Percentiles rank a stretch among this genome's conserved stretches.
These are phyloP conservation scores for Globisporangium apiculatum DNA, from an alignment of 352 stramenopile genomes.

Conservation along the genomic window DNA sequence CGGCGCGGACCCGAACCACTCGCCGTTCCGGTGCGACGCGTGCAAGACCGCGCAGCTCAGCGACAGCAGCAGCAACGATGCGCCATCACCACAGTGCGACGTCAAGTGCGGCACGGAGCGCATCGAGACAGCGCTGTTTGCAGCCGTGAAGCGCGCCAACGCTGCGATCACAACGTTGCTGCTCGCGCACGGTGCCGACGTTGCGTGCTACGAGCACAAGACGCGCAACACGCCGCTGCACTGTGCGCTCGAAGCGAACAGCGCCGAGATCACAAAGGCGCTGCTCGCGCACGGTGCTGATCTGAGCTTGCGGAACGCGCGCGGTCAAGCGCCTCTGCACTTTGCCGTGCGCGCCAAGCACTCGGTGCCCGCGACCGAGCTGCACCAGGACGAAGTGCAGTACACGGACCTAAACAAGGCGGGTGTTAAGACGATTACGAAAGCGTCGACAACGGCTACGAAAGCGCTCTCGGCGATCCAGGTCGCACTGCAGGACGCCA, in stretches of 20 bases:
- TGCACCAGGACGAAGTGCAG: constrained; percentile 43
- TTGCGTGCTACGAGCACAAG: constrained; percentile 31
- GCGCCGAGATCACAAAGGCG: constrained; percentile 25
- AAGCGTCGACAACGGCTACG: not conserved
- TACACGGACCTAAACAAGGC: constrained; percentile 24
- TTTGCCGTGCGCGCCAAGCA: constrained; percentile 34
- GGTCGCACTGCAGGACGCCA: constrained; percentile 39
- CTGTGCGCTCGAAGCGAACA: constrained; percentile 33
- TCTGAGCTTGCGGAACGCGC: constrained; percentile 30
- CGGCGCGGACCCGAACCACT: constrained; percentile 44
- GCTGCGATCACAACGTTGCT: constrained; percentile 28
- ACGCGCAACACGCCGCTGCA: constrained; percentile 43
- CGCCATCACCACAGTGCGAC: constrained; percentile 14
- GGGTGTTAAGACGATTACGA: not conserved
- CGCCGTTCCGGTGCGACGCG: constrained; percentile 29
- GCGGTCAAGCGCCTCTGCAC: constrained; percentile 35
- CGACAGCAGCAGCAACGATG: constrained; percentile 1
- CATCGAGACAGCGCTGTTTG: constrained; percentile 37
- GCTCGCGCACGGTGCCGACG: constrained; percentile 31
- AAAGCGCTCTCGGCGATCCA: constrained; percentile 32
- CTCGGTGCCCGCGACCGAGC: constrained; percentile 38
- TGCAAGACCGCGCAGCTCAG: constrained; percentile 17
- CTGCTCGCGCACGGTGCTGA: constrained; percentile 43
- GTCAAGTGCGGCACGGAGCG: constrained; percentile 27
- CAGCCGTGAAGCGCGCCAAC: constrained; percentile 28